phyloP scores from a whole-genome alignment of 148 eudicot species.

The Selenicereus undatus region DNA sequence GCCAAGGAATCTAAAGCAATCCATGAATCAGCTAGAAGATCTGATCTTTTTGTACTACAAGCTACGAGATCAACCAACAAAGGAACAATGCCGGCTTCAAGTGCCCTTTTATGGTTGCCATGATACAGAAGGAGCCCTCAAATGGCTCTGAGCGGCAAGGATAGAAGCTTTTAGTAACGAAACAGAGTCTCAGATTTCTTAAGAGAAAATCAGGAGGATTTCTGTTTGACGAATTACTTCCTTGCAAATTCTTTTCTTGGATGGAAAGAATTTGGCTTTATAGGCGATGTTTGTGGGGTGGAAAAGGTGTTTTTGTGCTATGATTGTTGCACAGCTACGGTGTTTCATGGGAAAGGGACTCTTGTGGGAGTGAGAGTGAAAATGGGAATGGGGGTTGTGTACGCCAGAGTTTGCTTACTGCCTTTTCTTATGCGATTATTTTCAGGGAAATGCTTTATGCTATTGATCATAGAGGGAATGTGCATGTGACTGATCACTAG shows the following conservation, averaged over 20 bases:
- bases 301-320: no score
- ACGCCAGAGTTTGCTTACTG: no score
- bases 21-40: constrained; percentile 47
- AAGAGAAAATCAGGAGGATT: constrained; percentile 52
- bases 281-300: constrained; percentile 11
- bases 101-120: constrained; percentile 42
- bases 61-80: constrained; percentile 33
- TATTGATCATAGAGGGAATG: no score
- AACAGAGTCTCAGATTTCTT: constrained; percentile 37
- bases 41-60: constrained; percentile 43
- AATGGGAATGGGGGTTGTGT: no score
- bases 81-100: constrained; percentile 50
- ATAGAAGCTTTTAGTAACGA: constrained; percentile 19
- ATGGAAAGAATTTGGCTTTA: constrained; percentile 34
- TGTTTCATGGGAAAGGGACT: no score
- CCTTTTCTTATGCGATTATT: no score
- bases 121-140: constrained; percentile 50
- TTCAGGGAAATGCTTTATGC: no score
- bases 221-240: constrained; percentile 49
- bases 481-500: no score
- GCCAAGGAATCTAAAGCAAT: constrained; percentile 52
- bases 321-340: no score
- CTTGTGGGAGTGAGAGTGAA: no score
- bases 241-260: constrained; percentile 43
- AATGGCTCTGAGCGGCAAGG: constrained; percentile 56